Evolutionary conservation across 805 yeast genomes (phyloP).

Genomic region (Candida arabinofermentans): DNA sequence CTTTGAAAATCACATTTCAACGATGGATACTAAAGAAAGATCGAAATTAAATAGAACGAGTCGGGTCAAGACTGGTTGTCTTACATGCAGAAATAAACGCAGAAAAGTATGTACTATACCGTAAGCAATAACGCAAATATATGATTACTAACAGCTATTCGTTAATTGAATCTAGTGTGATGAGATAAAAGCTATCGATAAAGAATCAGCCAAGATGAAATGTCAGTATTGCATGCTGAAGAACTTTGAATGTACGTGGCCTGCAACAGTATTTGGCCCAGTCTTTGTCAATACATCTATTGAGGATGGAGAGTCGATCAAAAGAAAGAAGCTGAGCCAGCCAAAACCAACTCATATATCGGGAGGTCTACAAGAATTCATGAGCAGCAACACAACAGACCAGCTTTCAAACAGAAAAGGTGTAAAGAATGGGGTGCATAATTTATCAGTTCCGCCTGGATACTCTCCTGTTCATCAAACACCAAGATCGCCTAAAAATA

Average conservation of each 20-base stretch:
- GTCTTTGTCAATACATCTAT: constrained; percentile 7
- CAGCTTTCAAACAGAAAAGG: neutral
- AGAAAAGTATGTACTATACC: constrained; percentile 3
- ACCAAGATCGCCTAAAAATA: no score
- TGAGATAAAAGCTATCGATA: constrained; percentile 7
- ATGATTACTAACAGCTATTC: neutral
- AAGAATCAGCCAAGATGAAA: constrained; percentile 4
- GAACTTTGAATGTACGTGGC: constrained; percentile 8
- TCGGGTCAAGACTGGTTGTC: constrained; percentile 11
- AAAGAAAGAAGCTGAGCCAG: constrained; percentile 3
- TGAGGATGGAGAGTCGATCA: constrained; percentile 7
- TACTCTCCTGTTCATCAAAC: neutral
- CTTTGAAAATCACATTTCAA: no score
- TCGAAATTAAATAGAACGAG: neutral
- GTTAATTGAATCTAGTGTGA: constrained; percentile 5
- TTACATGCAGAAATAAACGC: constrained; percentile 8
- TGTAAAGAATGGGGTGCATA: neutral
- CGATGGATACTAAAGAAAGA: no score
- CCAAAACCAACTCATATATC: constrained; percentile 2
- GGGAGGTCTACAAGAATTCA: neutral
- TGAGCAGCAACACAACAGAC: neutral
- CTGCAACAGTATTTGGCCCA: constrained; percentile 9
- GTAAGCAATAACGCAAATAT: neutral
- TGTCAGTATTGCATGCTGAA: constrained; percentile 7
- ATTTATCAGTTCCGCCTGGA: neutral